Evolutionary conservation across 768 basidiomycete genomes (phyloP).

Genomic region (Boletus sp.): DNA sequence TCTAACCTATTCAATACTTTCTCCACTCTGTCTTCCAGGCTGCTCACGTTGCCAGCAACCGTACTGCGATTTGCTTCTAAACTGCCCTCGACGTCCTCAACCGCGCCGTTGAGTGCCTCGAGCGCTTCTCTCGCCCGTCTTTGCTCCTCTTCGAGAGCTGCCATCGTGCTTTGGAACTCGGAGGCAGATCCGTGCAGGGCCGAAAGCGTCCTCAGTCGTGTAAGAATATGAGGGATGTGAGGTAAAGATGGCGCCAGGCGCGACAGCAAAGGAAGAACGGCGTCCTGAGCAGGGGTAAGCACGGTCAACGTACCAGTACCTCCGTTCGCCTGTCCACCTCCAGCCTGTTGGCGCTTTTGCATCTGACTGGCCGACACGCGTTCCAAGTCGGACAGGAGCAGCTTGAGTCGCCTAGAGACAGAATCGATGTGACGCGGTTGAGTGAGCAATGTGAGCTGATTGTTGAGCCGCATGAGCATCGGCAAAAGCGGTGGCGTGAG

Average conservation of each 20-base stretch:
- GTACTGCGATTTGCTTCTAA: conserved; percentile 69
- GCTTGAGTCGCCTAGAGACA: conserved; percentile 88
- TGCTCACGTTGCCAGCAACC: conserved; percentile 70
- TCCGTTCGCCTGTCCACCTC: conserved; percentile 3
- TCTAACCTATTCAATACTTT: conserved; percentile 45
- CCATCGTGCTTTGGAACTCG: conserved; percentile 68
- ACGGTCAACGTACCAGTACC: conserved; percentile 14
- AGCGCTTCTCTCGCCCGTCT: conserved; percentile 59
- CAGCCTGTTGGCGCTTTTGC: conserved; percentile 25
- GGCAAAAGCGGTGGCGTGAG: conserved; percentile 82
- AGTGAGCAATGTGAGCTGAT: conserved; percentile 83
- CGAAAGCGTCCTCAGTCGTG: conserved; percentile 82
- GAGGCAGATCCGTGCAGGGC: conserved; percentile 79
- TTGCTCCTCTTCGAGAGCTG: conserved; percentile 71
- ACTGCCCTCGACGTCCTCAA: conserved; percentile 72
- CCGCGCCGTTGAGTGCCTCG: conserved; percentile 64
- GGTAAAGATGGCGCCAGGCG: conserved; percentile 72
- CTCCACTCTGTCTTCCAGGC: conserved; percentile 61
- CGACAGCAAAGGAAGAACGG: conserved; percentile 64
- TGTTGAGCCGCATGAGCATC: conserved; percentile 76
- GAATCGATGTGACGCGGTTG: conserved; percentile 97
- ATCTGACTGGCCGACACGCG: conserved; percentile 53
- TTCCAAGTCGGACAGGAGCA: conserved; percentile 90
- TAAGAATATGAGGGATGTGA: conserved; percentile 86
- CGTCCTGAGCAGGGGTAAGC: conserved; percentile 47